Evolutionary conservation across 176 grass and related monocot species (phyloP).

Genomic region (Oryza meyeriana): DNA sequence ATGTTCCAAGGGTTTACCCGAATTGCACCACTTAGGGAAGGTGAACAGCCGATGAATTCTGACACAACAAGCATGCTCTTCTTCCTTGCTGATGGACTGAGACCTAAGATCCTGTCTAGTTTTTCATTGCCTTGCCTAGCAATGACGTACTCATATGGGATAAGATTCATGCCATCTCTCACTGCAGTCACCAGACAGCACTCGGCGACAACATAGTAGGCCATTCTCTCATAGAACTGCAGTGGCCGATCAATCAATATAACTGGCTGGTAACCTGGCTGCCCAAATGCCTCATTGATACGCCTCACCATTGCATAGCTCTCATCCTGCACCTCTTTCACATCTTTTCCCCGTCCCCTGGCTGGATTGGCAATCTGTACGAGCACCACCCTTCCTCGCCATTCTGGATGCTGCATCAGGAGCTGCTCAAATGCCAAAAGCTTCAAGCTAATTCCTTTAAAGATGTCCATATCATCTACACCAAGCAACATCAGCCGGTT

Average conservation of each 20-base stretch:
- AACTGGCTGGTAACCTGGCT: conserved; percentile 68
- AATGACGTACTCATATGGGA: conserved; percentile 89
- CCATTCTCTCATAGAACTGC: conserved; percentile 94
- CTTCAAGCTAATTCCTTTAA: conserved; percentile 94
- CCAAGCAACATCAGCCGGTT: conserved; percentile 60
- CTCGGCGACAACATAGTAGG: conserved; percentile 80
- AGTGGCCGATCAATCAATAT: conserved; percentile 75
- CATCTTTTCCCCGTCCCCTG: conserved; percentile 82
- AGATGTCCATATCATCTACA: conserved; percentile 97
- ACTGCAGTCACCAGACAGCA: conserved; percentile 95
- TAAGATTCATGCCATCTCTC: conserved; percentile 96
- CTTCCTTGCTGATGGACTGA: conserved; percentile 44
- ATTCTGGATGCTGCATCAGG: conserved; percentile 68
- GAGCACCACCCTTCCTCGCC: conserved; percentile 66
- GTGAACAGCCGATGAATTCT: conserved; percentile 90
- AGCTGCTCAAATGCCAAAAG: conserved; percentile 92
- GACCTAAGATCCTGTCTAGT: conserved; percentile 62
- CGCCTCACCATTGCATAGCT: conserved; percentile 81
- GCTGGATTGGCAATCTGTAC: conserved; percentile 97
- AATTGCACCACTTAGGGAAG: conserved; percentile 78
- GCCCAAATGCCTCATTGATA: conserved; percentile 77
- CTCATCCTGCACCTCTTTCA: conserved; percentile 81
- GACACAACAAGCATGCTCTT: conserved; percentile 92
- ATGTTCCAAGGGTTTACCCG: conserved; percentile 95
- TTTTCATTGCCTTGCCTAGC: conserved; percentile 77